phyloP scores from a whole-genome alignment of 2,329 filamentous ascomycete species.

The Fusarium sp. region DNA sequence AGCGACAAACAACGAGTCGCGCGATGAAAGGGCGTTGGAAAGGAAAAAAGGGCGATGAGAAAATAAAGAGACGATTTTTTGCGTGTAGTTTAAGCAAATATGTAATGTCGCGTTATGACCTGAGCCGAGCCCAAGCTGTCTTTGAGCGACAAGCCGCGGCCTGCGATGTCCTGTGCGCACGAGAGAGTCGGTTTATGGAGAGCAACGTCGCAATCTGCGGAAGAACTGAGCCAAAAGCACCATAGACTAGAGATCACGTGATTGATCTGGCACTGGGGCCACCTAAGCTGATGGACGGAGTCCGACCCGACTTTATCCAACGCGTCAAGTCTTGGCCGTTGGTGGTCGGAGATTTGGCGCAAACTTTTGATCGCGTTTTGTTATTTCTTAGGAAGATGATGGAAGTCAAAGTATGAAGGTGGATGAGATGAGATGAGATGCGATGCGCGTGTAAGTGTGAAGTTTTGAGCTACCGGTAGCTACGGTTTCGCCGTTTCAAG shows the following conservation, averaged over 20 bases:
- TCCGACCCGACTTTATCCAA: slow-evolving; percentile 16
- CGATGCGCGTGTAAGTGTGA: slow-evolving; percentile 11
- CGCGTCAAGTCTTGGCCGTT: slow-evolving; percentile 26
- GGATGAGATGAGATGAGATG: slow-evolving; percentile 4
- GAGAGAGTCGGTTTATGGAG: slow-evolving; percentile 45
- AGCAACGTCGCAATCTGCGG: slow-evolving; percentile 50
- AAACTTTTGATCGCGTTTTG: neutral
- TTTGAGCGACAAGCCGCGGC: slow-evolving; percentile 51
- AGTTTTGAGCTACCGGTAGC: slow-evolving; percentile 6
- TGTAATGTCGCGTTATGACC: slow-evolving; percentile 44
- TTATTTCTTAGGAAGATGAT: neutral
- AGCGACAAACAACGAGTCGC: slow-evolving; percentile 40
- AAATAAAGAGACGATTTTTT: slow-evolving; percentile 13
- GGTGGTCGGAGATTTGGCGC: slow-evolving; percentile 14
- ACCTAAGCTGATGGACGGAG: slow-evolving; percentile 39
- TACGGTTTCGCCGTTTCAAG: slow-evolving; percentile 19
- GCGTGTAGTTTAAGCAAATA: slow-evolving; percentile 3
- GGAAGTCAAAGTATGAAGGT: neutral
- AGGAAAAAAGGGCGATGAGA: neutral
- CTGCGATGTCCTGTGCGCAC: slow-evolving; percentile 51
- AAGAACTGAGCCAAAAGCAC: slow-evolving; percentile 47
- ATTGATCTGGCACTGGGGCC: slow-evolving; percentile 22
- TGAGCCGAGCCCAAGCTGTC: slow-evolving; percentile 49
- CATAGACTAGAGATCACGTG: slow-evolving; percentile 44
- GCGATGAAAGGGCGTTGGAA: slow-evolving; percentile 19